Evolutionary conservation across 805 yeast species (phyloP).

Genomic region (Cyberlindnera maritima): DNA sequence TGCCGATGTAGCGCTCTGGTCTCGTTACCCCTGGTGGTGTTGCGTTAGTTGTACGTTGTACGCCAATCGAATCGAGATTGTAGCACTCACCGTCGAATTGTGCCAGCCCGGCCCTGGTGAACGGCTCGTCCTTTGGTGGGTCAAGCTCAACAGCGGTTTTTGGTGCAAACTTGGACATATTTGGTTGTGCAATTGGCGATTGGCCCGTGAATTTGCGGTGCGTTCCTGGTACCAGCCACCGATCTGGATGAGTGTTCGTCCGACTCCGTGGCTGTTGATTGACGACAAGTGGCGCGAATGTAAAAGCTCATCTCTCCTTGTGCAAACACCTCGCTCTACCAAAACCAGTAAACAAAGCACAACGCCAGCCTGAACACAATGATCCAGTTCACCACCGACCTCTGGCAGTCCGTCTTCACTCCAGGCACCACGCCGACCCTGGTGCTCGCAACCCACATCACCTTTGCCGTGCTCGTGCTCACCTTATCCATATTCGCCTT

Average conservation of each 20-base stretch:
- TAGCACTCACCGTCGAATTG: constrained; percentile 42
- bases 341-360: too few relatives aligned
- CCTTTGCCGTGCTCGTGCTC: constrained; percentile 63
- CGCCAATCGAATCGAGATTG: not conserved
- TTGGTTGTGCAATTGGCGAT: too few relatives aligned
- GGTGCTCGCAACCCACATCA: constrained; percentile 81
- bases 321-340: too few relatives aligned
- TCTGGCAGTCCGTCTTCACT: constrained; percentile 88
- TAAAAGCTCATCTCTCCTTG: not conserved
- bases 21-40: constrained; percentile 35
- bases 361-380: too few relatives aligned
- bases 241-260: too few relatives aligned
- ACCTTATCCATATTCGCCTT: constrained; percentile 58
- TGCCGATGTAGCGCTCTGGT: constrained; percentile 62
- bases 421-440: constrained; percentile 94
- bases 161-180: constrained; percentile 44
- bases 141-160: constrained; percentile 49
- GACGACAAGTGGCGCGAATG: too few relatives aligned
- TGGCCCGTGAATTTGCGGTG: not conserved
- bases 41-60: too few relatives aligned
- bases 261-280: too few relatives aligned
- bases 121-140: constrained; percentile 46
- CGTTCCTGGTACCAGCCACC: not conserved
- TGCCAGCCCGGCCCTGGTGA: constrained; percentile 41
- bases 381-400: constrained; percentile 50